A percentile compares a stretch with the other conserved stretches of the same genome.
These are phyloP conservation scores for Lagenidium sp. DNA, from an alignment of 352 stramenopile genomes.

Conservation along the genomic window DNA sequence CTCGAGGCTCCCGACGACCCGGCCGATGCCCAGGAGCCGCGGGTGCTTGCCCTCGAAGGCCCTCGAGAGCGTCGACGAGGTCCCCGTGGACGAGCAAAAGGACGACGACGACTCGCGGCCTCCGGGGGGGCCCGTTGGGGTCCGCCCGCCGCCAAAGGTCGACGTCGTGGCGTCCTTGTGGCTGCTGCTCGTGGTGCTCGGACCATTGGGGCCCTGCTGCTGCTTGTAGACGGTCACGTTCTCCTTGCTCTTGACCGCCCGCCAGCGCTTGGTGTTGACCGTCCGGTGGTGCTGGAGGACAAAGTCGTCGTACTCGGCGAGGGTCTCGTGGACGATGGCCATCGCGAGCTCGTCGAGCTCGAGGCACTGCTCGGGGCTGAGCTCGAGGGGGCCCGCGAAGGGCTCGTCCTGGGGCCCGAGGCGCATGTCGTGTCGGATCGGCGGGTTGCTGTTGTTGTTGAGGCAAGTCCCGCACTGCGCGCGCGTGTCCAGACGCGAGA, in stretches of 20 bases:
- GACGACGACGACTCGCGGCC: no score
- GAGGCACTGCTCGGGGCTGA: background rate
- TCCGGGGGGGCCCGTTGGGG: no score
- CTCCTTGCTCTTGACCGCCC: background rate
- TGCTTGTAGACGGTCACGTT: background rate
- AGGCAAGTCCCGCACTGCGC: no score
- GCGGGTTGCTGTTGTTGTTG: no score
- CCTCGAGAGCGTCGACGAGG: no score
- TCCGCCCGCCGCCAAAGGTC: background rate
- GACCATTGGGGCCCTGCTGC: background rate
- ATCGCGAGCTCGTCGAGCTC: background rate
- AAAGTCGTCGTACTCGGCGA: background rate
- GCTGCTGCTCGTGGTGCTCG: background rate
- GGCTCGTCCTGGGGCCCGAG: background rate
- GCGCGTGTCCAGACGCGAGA: no score
- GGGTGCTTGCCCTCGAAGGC: no score
- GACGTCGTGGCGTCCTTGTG: background rate
- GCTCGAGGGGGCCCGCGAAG: background rate
- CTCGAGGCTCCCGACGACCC: constrained; percentile 38
- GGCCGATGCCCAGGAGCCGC: constrained; percentile 37
- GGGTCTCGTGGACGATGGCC: background rate
- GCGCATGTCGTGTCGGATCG: no score
- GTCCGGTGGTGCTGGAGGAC: background rate
- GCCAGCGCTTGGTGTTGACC: background rate
- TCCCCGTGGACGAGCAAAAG: no score